Conservation (phyloP, 1,284 basidiomycete species). For the Bondarzewia mesenterica region DNA sequence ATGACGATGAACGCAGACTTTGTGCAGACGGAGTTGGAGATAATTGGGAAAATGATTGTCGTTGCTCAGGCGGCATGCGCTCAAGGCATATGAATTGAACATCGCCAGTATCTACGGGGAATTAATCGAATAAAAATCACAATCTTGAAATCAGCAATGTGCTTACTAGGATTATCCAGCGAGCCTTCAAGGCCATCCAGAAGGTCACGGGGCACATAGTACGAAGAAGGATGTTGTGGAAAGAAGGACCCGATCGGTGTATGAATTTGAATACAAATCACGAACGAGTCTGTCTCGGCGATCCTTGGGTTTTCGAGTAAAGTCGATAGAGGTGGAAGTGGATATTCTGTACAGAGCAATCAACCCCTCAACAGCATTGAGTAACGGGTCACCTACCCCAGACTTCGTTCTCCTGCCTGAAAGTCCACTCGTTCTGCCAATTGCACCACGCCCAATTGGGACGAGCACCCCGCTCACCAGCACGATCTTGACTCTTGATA, state of each 20-base stretch:
- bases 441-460: conserved; percentile 69
- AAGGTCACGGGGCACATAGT: conserved; percentile 55
- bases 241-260: conserved; percentile 57
- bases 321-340: conserved; percentile 53
- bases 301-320: conserved; percentile 55
- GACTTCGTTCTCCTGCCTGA: conserved; percentile 61
- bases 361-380: conserved; percentile 5
- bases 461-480: conserved; percentile 54
- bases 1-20: conserved; percentile 25
- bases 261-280: conserved; percentile 65
- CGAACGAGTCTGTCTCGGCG: conserved; percentile 52
- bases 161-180: conserved; percentile 55
- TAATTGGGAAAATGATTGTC: conserved; percentile 15
- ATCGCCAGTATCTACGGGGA: conserved; percentile 36
- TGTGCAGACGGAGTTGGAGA: conserved; percentile 10
- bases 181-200: conserved; percentile 55
- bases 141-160: conserved; percentile 5
- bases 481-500: conserved; percentile 56
- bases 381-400: conserved; percentile 39
- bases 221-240: conserved; percentile 56
- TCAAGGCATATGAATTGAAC: conserved; percentile 68
- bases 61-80: conserved; percentile 27
- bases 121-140: conserved; percentile 8
- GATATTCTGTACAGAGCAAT: conserved; percentile 38
- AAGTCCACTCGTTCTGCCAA: conserved; percentile 59